Evolutionary conservation across 164 flowering plant genomes (phyloP).

Genomic region (Saururus chinensis): DNA sequence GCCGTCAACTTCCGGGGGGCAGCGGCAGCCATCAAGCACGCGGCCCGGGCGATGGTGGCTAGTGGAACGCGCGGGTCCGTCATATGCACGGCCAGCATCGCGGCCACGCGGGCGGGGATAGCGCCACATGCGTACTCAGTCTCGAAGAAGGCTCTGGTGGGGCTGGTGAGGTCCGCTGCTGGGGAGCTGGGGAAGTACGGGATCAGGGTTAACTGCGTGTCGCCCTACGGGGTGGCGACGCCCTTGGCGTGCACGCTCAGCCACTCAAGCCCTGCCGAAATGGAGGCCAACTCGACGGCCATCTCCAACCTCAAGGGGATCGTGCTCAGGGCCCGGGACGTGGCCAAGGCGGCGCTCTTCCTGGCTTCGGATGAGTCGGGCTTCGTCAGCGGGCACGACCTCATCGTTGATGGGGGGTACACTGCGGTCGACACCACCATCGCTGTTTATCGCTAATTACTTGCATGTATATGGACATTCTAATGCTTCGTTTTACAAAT

Average conservation of each 20-base stretch:
- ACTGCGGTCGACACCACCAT: slow-evolving; percentile 6
- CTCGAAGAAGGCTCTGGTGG: slow-evolving; percentile 25
- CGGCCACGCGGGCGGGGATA: slow-evolving; percentile 10
- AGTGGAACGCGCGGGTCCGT: slow-evolving; percentile 14
- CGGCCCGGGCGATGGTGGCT: slow-evolving; percentile 18
- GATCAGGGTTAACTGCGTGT: slow-evolving; percentile 37
- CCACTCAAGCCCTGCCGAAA: background rate
- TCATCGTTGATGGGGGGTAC: slow-evolving; percentile 62
- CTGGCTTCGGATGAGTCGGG: slow-evolving; percentile 54
- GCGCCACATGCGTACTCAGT: slow-evolving; percentile 14
- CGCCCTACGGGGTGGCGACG: slow-evolving; percentile 58
- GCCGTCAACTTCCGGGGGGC: slow-evolving; percentile 3
- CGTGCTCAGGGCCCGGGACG: background rate
- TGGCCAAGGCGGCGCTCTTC: slow-evolving; percentile 6
- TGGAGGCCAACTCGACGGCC: background rate
- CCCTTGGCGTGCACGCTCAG: slow-evolving; percentile 37
- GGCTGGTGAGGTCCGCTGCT: slow-evolving; percentile 10
- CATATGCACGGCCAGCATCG: slow-evolving; percentile 22
- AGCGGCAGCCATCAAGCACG: background rate
- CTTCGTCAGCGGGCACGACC: slow-evolving; percentile 55
- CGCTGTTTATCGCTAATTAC: too few relatives aligned
- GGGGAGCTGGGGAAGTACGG: slow-evolving; percentile 23
- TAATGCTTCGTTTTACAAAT: too few relatives aligned
- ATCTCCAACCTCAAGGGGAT: slow-evolving; percentile 1
- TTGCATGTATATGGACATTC: too few relatives aligned